phyloP scores from a whole-genome alignment of 192 early-diverging fungal species.

The Coemansia sp. region DNA sequence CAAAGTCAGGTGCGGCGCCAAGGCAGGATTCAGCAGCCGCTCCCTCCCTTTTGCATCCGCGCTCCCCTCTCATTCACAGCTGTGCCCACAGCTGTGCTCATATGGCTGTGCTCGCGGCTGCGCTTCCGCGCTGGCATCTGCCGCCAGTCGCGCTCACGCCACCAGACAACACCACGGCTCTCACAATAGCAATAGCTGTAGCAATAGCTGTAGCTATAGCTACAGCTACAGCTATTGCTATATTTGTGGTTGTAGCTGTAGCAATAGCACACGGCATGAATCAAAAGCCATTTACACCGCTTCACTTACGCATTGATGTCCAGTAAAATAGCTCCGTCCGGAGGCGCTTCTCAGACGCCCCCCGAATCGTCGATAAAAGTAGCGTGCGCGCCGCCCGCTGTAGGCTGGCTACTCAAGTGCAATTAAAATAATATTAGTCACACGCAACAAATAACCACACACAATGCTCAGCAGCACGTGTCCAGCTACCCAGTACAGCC shows the following conservation, averaged over 20 bases:
- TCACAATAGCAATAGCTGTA: too few species aligned
- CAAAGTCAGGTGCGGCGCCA: too few species aligned
- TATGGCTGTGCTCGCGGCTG: too few species aligned
- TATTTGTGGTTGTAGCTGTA: too few species aligned
- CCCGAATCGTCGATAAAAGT: slow-evolving; percentile 40
- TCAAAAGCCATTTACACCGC: background rate
- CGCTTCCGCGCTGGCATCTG: too few species aligned
- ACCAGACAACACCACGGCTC: too few species aligned
- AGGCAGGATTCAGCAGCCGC: background rate
- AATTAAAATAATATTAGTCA: too few species aligned
- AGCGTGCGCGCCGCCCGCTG: slow-evolving; percentile 50
- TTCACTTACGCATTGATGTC: slow-evolving; percentile 45
- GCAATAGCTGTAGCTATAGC: too few species aligned
- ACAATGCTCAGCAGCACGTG: background rate
- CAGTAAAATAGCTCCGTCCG: slow-evolving; percentile 47
- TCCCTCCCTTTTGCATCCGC: background rate
- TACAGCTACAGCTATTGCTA: too few species aligned
- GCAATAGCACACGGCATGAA: background rate
- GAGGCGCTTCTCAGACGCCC: slow-evolving; percentile 33
- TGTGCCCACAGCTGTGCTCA: too few species aligned
- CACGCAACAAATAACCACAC: background rate
- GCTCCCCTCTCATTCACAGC: too few species aligned
- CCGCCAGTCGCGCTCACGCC: too few species aligned
- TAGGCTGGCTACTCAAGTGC: slow-evolving; percentile 29
- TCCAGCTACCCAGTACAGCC: background rate